Base-by-base conservation (phyloP, 2,329 filamentous ascomycete genomes). In the Ceratocystiopsis brevicomis region DNA sequence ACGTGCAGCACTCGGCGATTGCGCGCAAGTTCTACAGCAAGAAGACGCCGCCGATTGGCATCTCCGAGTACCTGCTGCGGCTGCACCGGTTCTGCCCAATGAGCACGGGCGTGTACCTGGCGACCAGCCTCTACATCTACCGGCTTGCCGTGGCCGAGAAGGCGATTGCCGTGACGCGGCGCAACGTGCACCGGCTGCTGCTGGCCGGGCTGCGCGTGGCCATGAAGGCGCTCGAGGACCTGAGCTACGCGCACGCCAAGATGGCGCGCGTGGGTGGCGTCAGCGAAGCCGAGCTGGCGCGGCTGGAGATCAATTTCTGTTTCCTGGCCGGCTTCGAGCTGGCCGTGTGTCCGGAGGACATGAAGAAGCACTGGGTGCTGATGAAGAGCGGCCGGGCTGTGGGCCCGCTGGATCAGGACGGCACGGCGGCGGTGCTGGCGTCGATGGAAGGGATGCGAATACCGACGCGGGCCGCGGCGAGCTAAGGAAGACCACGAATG, bases 1-100 rank as follows among this genome's bases (percentile, higher is more conserved):
- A 79, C 47, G 62, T 84, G 33, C 87, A 95, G 57, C 81, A 90
- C 56, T 78, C 77, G 48, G 81, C 85, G 50, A 84, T 96, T 50
- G 85, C 84, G 16, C 77, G 86, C 51, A 90, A 90, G 54, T 98
- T 98, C 61, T 92, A 90, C 64, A 88, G 81, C 50, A 94, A 90
- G 57, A 74, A 77, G 41, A 76, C 85, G 15, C 88, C 90, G 17
- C 78, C 81, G 12, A 88, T 96, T 50, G 71, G 76, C 34, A 69
- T 95, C 39, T 74, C 80, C 54, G 81, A 90, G 49, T 98, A 96
- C 56, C 71, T 96, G 19, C 67, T 78, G 53, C 81, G 88, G 15
- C 73, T 96, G 46, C 87, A 96, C 61, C 76, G 76, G 45, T 95
- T 81, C 63, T 96, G 88, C 55, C 87, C 90, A 4, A 86, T 94